Base-by-base conservation (phyloP, 352 stramenopile genomes). In the Phytopythium cucurbitacearum region DNA sequence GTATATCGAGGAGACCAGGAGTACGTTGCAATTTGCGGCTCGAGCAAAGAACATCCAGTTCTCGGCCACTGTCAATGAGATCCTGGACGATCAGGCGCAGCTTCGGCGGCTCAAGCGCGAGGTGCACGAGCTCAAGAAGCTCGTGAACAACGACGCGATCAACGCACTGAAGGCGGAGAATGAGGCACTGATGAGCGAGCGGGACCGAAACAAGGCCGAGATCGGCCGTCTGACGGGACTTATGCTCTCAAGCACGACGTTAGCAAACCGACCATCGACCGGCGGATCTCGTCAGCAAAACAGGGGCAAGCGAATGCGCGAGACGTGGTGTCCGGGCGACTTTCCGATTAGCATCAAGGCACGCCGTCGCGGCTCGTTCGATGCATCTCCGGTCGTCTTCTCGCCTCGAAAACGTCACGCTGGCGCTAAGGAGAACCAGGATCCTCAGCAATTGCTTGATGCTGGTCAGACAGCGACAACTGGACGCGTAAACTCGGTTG, bases 21-120 rank as follows among this genome's bases (percentile, higher is more conserved):
- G 80, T 15, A 98, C 91, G 48, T 55, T 98, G 42, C 92, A 97
- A 65, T 98, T 97, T 51, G 92, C 92, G 9, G 86, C 94, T 13
- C 82, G 92, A 13, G 92, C 92, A 51, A 98, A 98, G 64, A 92
- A 73, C 38, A 90, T 97, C 46, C 64, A 90, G 57, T 95, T 82
- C 10, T 78, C 76, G 3, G 87, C 85, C 5, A 73, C 58, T 0
- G 87, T 96, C 48, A 97, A 97, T 56, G 86, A 96, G 64, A 76
- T 97, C 9, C 62, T 97, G 5, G 91, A 98, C 60, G 91, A 98
- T 64, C 93, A 97, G 51, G 84, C 73, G 21, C 81, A 89, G 60
- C 73, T 89, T 12, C 73, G 76, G 13, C 69, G 72, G 7, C 65
- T 92, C 46, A 88, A 93, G 53, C 74, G 79, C 35, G 73, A 93